Evolutionary conservation across 176 grass and related monocot species (phyloP).

Genomic region (maize (Zea mays)): Zm-B73-REFERENCE-NAM-5.0 NC_050100.1:220194501-220195000

Average conservation of each 20-base stretch:
- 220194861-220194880: neutral
- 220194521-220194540: conserved; percentile 98
- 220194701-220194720: conserved; percentile 82
- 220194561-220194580: neutral
- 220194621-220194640: conserved; percentile 91
- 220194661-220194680: conserved; percentile 89
- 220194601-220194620: conserved; percentile 37
- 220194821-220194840: no score
- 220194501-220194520: conserved; percentile 81
- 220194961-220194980: conserved; percentile 31
- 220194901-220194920: neutral
- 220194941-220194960: conserved; percentile 12
- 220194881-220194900: conserved; percentile 2
- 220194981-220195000: conserved; percentile 79
- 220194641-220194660: conserved; percentile 80
- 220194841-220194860: no score
- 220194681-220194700: conserved; percentile 69
- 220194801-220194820: no score
- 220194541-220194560: conserved; percentile 69
- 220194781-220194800: no score
- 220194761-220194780: no score
- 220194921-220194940: neutral
- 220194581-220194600: neutral
- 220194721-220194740: conserved; percentile 70
- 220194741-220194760: no score